Base-by-base conservation (phyloP, 2,329 filamentous ascomycete species). In the Polychaeton citri region DNA sequence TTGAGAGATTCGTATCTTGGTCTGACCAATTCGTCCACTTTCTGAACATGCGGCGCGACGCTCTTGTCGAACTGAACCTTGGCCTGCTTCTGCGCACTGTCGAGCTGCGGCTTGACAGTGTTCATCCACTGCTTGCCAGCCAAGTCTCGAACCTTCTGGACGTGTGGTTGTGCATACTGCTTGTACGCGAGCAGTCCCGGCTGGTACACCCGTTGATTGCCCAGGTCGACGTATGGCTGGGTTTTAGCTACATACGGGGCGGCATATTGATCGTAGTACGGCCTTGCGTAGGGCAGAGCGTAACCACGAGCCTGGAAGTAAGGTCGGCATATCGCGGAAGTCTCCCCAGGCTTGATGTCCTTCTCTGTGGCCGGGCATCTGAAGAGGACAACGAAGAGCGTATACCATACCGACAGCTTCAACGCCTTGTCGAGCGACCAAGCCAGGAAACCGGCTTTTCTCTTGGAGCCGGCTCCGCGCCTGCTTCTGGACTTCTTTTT, bases 221-320 rank as follows among this genome's bases (percentile, higher is more conserved):
- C 60, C 16, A 63, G 55, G 15, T 70, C 61, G 37, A 70, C 60
- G 60, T 96, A 94, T 1, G 88, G 88, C 41, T 73, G 75, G 21
- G 73, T 79, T 34, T 74, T 63, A 24, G 87, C 72, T 42, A 94
- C 74, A 53, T 95, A 90, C 2, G 85, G 83, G 5, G 79, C 81
- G 17, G 83, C 79, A 52, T 95, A 93, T 39, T 73, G 60, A 46
- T 88, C 66, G 59, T 95, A 96, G 61, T 92, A 93, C 2, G 87
- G 88, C 48, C 79, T 69, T 20, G 92, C 52, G 57, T 88, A 79
- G 3, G 90, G 90, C 18, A 74, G 62, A 40, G 87, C 64, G 38
- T 68, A 77, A 64, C 65, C 76, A 48, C 62, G 76, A 61, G 64
- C 80, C 70, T 69, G 60, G 21, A 79, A 53, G 49, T 95, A 95